Evolutionary conservation across 768 basidiomycete species (phyloP).

Genomic region (Phlebiopsis gigantea): DNA sequence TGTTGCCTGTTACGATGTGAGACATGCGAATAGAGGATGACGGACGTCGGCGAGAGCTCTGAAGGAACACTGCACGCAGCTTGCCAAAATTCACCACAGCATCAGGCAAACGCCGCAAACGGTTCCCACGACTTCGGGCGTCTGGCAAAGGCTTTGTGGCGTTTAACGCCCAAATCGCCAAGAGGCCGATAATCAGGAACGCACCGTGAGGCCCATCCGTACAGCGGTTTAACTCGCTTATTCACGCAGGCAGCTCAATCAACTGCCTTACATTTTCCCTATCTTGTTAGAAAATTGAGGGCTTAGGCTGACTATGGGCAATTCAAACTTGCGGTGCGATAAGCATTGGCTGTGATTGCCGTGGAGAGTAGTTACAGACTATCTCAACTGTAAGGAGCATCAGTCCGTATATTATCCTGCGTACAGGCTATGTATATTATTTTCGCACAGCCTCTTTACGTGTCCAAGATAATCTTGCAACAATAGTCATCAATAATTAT

Average conservation of each 20-base stretch:
- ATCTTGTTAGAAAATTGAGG: background rate
- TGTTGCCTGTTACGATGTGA: background rate
- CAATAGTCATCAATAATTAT: no score
- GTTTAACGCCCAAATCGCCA: background rate
- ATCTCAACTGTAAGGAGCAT: no score
- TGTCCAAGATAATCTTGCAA: no score
- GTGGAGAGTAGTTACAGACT: no score
- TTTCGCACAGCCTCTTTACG: no score
- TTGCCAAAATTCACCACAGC: background rate
- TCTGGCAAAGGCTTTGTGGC: background rate
- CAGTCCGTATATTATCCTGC: no score
- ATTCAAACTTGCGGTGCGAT: no score
- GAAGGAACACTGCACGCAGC: background rate
- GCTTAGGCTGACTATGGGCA: no score
- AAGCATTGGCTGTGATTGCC: no score
- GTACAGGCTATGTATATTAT: no score
- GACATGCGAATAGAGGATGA: background rate
- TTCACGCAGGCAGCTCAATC: background rate
- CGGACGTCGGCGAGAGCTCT: background rate
- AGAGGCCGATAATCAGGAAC: background rate
- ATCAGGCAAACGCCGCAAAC: background rate
- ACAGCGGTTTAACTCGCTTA: no score
- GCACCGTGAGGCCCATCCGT: no score
- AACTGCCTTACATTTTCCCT: background rate
- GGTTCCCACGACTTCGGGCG: background rate